Conservation (phyloP, 352 stramenopile genomes). For the Peronospora farinosa region DNA sequence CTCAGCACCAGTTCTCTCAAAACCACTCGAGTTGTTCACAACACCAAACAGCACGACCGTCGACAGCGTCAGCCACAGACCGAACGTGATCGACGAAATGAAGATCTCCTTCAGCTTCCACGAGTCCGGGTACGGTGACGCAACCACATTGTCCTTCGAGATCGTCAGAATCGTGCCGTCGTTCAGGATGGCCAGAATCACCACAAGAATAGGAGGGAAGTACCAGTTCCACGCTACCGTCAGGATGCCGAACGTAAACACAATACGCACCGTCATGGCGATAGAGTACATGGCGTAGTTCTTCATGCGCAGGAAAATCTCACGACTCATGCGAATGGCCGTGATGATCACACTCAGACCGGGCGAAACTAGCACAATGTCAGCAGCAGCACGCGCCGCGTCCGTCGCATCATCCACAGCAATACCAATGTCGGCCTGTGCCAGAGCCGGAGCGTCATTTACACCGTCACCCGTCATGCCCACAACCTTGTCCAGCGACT, state of each 20-base stretch:
- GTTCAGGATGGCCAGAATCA: slow-evolving; percentile 89
- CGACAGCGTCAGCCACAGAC: slow-evolving; percentile 57
- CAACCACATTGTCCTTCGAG: slow-evolving; percentile 68
- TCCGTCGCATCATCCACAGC: slow-evolving; percentile 86
- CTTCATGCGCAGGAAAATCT: slow-evolving; percentile 90
- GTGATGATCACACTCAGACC: slow-evolving; percentile 87
- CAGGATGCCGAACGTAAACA: slow-evolving; percentile 83
- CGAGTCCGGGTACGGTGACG: slow-evolving; percentile 54
- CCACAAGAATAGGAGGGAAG: slow-evolving; percentile 82
- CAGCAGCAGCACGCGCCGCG: slow-evolving; percentile 81
- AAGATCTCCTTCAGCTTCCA: slow-evolving; percentile 73
- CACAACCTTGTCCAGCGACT: slow-evolving; percentile 79
- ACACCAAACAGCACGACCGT: slow-evolving; percentile 59
- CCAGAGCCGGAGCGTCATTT: slow-evolving; percentile 88
- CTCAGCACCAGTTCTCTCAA: slow-evolving; percentile 43
- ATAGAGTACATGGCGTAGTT: slow-evolving; percentile 90
- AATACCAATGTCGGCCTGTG: slow-evolving; percentile 89
- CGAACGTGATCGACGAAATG: slow-evolving; percentile 60
- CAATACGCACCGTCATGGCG: slow-evolving; percentile 84
- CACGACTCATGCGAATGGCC: slow-evolving; percentile 78
- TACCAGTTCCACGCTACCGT: slow-evolving; percentile 86
- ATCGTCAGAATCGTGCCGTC: slow-evolving; percentile 83
- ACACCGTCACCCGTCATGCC: slow-evolving; percentile 87
- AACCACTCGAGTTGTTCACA: slow-evolving; percentile 54
- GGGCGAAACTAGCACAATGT: slow-evolving; percentile 86